Evolutionary conservation across 75 land plant species (phyloP).

Genomic region (Pinus taeda): DNA sequence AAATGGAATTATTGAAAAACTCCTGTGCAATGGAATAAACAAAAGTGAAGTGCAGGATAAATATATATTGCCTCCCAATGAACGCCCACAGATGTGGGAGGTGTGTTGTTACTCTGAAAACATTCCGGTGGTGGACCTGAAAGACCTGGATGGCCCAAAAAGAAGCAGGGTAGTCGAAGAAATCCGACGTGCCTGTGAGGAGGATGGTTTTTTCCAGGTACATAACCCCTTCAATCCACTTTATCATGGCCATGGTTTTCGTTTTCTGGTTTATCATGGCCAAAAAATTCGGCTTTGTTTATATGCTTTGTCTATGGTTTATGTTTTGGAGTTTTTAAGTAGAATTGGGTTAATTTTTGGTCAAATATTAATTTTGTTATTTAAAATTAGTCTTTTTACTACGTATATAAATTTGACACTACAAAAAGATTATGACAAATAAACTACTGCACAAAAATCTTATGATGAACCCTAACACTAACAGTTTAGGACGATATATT

Average conservation of each 20-base stretch:
- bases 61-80: background rate
- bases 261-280: background rate
- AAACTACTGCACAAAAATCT: no score
- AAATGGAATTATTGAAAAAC: background rate
- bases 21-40: background rate
- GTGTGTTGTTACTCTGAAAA: background rate
- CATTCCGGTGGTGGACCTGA: conserved; percentile 53
- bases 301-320: no score
- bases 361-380: no score
- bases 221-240: no score
- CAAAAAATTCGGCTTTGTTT: no score
- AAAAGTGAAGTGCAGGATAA: background rate
- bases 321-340: no score
- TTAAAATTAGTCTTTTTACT: no score
- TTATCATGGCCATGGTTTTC: background rate
- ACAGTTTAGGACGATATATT: no score
- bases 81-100: background rate
- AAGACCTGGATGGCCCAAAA: conserved; percentile 26
- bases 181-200: conserved; percentile 16
- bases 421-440: no score
- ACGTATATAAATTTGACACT: no score
- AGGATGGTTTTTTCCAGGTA: conserved; percentile 35
- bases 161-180: conserved; percentile 17
- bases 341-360: no score
- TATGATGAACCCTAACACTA: no score